Evolutionary conservation across 78 protist genomes (phyloP), one percentile per base, ranked within the genome.

Genomic region (Carpediemonas membranifera): DNA sequence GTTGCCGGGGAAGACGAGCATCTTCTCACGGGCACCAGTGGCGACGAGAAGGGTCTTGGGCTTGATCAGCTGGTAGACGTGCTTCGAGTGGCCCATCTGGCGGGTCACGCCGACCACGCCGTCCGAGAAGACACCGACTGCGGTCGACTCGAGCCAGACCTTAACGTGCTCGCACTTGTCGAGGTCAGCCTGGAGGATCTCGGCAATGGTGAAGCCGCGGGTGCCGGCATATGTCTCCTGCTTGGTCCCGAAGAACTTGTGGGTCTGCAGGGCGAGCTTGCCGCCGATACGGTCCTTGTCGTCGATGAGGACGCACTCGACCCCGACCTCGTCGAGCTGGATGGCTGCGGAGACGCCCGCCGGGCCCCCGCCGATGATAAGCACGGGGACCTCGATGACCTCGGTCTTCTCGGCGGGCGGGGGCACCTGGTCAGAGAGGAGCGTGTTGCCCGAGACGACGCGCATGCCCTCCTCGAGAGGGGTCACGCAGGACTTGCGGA

Each of bases 251-350:
- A 61, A 61, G 35, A 61, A 61, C 25, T 16, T 7, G 35, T 61
- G 66, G 30, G 66, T 16, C 44, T 61, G 66, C 16, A 61, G 66
- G 44, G 14, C 66, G n/a, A 61, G 44, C 35, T 61, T 61, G 28
- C 66, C 66, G 30, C 66, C 66, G 7, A 61, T 14, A 16, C 66
- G 3, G 35, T 61, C 66, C 44, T 61, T 61, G 66, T 61, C 66
- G 14, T 61, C 66, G 7, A 61, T 7, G 25, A 25, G 35, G 30
- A 61, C 7, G 30, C 3, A 3, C 30, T 61, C n/a, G n/a, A n/a
- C n/a, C n/a, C n/a, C n/a, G n/a, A n/a, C n/a, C n/a, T n/a, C n/a
- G n/a, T n/a, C n/a, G n/a, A n/a, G n/a, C n/a, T n/a, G n/a, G n/a
- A n/a, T n/a, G 24, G 24, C 21, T 24, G 55, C 33, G 24, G 24